Evolutionary conservation across 2,329 filamentous ascomycete species (phyloP).

Genomic region (Aureobasidium sp.): DNA sequence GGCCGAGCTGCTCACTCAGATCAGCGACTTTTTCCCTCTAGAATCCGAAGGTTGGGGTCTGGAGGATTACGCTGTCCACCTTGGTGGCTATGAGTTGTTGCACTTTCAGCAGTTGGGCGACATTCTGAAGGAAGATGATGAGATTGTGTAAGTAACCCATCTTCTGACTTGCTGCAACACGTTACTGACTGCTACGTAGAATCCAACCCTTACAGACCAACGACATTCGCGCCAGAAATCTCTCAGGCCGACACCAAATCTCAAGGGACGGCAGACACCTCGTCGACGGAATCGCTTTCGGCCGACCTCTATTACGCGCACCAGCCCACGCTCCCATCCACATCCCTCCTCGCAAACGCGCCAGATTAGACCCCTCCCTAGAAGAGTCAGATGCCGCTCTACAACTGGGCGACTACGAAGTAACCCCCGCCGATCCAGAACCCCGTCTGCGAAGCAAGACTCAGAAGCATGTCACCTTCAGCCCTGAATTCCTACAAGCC

Average conservation of each 20-base stretch:
- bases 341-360: constrained; percentile 67
- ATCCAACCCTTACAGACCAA: constrained; percentile 69
- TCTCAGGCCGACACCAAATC: constrained; percentile 77
- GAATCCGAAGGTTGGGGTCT: constrained; percentile 76
- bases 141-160: constrained; percentile 57
- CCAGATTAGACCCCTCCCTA: constrained; percentile 22
- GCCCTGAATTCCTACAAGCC: background rate
- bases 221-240: constrained; percentile 62
- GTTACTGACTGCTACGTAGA: constrained; percentile 32
- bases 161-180: background rate
- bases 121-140: constrained; percentile 73
- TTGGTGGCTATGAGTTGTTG: constrained; percentile 72
- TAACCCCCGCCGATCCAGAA: background rate
- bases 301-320: constrained; percentile 57
- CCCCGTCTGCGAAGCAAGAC: background rate
- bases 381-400: background rate
- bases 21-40: constrained; percentile 74
- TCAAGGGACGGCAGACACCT: constrained; percentile 68
- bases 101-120: constrained; percentile 68
- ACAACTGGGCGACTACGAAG: background rate
- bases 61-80: constrained; percentile 81
- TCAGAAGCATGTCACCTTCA: constrained; percentile 1
- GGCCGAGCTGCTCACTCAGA: constrained; percentile 63
- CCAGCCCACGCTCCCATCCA: constrained; percentile 56
- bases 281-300: constrained; percentile 78